Conservation (phyloP, 495 filamentous ascomycete species). For the Bacidia gigantensis region DNA sequence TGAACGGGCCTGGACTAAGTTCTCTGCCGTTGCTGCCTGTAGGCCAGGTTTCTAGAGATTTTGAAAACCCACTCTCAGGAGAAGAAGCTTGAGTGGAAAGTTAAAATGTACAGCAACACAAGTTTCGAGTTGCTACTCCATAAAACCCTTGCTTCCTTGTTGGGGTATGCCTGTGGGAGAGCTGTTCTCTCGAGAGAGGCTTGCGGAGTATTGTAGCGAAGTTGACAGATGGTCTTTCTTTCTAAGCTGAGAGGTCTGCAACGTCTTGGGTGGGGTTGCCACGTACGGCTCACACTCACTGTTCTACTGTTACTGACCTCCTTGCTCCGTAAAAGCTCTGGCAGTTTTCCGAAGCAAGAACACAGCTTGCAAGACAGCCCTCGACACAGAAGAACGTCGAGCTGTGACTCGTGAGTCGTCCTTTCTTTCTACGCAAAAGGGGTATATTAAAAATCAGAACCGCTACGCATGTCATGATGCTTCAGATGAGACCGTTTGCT, state of each 20-base stretch:
- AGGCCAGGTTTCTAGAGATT: slow-evolving; percentile 14
- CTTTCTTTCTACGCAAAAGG: background rate
- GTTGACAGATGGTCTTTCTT: slow-evolving; percentile 33
- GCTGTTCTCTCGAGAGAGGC: slow-evolving; percentile 33
- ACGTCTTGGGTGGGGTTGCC: slow-evolving; percentile 35
- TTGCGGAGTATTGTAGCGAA: slow-evolving; percentile 24
- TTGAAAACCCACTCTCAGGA: slow-evolving; percentile 4
- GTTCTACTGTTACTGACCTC: slow-evolving; percentile 1
- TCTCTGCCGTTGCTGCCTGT: slow-evolving; percentile 22
- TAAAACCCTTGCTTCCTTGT: slow-evolving; percentile 32
- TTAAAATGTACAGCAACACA: slow-evolving; percentile 9
- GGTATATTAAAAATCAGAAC: slow-evolving; percentile 1
- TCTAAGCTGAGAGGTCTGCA: slow-evolving; percentile 32
- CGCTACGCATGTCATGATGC: slow-evolving; percentile 16
- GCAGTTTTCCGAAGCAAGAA: slow-evolving; percentile 24
- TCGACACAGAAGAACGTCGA: too few relatives aligned
- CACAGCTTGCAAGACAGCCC: background rate
- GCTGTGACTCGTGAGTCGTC: background rate
- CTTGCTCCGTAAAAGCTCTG: slow-evolving; percentile 32
- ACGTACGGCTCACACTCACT: slow-evolving; percentile 7
- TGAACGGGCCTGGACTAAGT: slow-evolving; percentile 29
- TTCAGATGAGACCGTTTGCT: slow-evolving; percentile 27
- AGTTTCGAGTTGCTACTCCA: slow-evolving; percentile 21
- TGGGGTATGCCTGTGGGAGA: slow-evolving; percentile 39
- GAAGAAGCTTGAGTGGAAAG: slow-evolving; percentile 1